Percentiles rank a stretch among this genome's conserved stretches.
These are phyloP conservation scores for Prunus padus DNA, from an alignment of 306 rosid species.

Conservation along the genomic window DNA sequence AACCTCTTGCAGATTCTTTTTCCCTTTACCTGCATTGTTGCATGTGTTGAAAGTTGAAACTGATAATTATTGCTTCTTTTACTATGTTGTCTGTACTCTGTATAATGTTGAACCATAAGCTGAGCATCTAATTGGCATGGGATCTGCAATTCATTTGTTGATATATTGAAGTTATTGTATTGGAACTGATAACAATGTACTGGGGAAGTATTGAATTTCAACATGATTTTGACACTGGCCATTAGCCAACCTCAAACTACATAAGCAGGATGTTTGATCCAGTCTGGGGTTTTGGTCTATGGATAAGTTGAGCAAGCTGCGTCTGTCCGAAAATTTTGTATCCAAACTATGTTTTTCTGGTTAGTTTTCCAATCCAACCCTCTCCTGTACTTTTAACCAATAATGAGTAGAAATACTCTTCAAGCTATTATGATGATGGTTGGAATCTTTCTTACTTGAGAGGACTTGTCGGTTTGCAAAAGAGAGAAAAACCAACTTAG, in stretches of 20 bases:
- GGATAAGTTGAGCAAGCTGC: not conserved
- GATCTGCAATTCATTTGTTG: not conserved
- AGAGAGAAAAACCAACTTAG: not conserved
- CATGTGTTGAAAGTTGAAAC: constrained; percentile 3
- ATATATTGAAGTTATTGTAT: not conserved
- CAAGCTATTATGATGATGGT: not conserved
- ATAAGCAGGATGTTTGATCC: not conserved
- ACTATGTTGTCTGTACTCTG: not conserved
- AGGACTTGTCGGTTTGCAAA: not conserved
- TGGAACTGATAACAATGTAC: not conserved
- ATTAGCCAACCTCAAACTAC: not conserved
- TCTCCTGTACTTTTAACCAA: too few species aligned
- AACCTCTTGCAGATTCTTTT: not conserved
- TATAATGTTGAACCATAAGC: constrained; percentile 1
- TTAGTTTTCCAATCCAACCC: too few species aligned
- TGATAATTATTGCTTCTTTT: not conserved
- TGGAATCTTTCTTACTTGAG: not conserved
- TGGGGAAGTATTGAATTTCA: not conserved
- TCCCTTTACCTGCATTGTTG: not conserved
- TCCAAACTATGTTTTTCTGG: not conserved
- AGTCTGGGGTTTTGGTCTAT: not conserved
- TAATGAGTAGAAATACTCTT: too few species aligned
- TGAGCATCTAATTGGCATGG: not conserved
- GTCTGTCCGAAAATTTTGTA: not conserved
- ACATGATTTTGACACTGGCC: not conserved